These are phyloP conservation scores for Tephrocybe sp. DNA, from an alignment of 768 basidiomycete genomes.

Conservation along the genomic window DNA sequence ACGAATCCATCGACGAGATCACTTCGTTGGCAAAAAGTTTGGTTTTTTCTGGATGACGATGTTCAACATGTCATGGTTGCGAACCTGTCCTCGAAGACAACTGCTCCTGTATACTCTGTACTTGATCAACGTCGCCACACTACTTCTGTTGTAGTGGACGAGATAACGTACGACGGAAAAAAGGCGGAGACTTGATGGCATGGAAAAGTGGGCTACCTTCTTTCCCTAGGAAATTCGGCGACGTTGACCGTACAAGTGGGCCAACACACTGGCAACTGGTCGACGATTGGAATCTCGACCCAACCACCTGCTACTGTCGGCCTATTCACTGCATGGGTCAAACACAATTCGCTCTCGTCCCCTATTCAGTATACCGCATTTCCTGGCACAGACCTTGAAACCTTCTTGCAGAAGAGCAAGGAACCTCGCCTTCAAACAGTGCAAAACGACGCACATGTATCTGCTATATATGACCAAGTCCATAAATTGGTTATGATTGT, in stretches of 20 bases:
- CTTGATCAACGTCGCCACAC: conserved; percentile 61
- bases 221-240: conserved; percentile 35
- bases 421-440: conserved; percentile 33
- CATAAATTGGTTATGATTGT: conserved; percentile 45
- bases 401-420: conserved; percentile 39
- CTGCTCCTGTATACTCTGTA: conserved; percentile 56
- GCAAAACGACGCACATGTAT: conserved; percentile 46
- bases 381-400: conserved; percentile 43
- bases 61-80: conserved; percentile 65
- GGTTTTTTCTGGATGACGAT: conserved; percentile 71
- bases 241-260: conserved; percentile 41
- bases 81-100: conserved; percentile 42
- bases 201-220: conserved; percentile 60
- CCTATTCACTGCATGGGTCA: conserved; percentile 65
- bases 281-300: conserved; percentile 59
- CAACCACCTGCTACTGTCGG: conserved; percentile 58
- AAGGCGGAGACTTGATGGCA: conserved; percentile 56
- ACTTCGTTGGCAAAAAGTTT: conserved; percentile 65
- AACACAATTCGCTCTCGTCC: conserved; percentile 33
- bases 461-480: conserved; percentile 47
- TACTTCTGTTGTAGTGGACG: conserved; percentile 45
- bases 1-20: conserved; percentile 58
- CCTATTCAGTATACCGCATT: conserved; percentile 55
- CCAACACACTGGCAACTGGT: conserved; percentile 58
- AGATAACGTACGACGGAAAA: conserved; percentile 13